Evolutionary conservation across 2,329 filamentous ascomycete species (phyloP).

Genomic region (Fusarium concolor): DNA sequence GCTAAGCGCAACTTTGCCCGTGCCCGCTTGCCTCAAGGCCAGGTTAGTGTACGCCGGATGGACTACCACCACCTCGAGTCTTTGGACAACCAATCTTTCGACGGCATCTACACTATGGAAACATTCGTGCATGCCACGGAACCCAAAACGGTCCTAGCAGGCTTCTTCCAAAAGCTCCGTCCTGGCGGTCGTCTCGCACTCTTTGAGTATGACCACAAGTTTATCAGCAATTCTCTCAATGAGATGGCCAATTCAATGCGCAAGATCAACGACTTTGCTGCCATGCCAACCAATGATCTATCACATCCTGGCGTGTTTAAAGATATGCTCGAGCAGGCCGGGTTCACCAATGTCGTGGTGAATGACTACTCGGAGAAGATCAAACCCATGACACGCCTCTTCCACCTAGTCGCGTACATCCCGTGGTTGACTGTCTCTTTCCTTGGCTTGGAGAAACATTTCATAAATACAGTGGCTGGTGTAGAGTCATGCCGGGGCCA

Average conservation of each 20-base stretch:
- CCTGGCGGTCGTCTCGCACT: constrained; percentile 60
- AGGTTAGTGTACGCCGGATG: constrained; percentile 54
- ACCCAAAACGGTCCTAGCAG: constrained; percentile 55
- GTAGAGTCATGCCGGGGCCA: constrained; percentile 17
- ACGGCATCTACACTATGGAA: constrained; percentile 68
- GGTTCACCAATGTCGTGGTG: constrained; percentile 58
- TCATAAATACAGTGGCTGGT: constrained; percentile 28
- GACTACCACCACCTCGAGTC: constrained; percentile 64
- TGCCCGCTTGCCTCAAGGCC: constrained; percentile 48
- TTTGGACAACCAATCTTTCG: constrained; percentile 54
- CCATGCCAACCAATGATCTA: constrained; percentile 58
- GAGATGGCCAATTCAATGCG: constrained; percentile 41
- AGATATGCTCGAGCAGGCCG: constrained; percentile 56
- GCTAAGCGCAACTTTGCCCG: constrained; percentile 55
- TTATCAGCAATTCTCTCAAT: background rate
- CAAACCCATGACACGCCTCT: constrained; percentile 60
- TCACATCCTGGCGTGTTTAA: constrained; percentile 56
- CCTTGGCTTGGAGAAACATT: constrained; percentile 13
- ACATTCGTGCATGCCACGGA: constrained; percentile 66
- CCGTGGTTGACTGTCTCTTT: constrained; percentile 13
- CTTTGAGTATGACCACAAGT: constrained; percentile 61
- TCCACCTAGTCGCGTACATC: constrained; percentile 54
- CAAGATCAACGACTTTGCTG: constrained; percentile 55
- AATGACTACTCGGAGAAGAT: constrained; percentile 60
- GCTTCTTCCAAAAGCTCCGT: constrained; percentile 60